These are phyloP conservation scores for Fomitopsis serialis DNA, from an alignment of 768 basidiomycete species.

Conservation along the genomic window DNA sequence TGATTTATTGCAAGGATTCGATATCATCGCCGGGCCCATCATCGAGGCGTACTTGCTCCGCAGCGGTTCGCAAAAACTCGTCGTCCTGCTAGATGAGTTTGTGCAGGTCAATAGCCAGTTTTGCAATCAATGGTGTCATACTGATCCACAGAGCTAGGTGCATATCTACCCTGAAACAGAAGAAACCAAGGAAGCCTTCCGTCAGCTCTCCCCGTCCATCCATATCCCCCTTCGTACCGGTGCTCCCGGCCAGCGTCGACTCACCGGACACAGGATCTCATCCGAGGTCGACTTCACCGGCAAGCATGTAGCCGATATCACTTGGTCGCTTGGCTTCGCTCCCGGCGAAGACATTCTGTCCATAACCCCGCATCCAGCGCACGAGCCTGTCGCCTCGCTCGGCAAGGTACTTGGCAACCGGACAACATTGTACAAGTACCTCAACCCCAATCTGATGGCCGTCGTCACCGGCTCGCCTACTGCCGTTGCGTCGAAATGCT, in stretches of 20 bases:
- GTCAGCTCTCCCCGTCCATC: constrained; percentile 37
- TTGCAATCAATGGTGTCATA: neutral
- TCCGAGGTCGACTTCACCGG: constrained; percentile 37
- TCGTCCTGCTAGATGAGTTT: constrained; percentile 71
- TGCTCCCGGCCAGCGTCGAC: constrained; percentile 33
- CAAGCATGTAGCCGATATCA: constrained; percentile 48
- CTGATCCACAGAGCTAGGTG: constrained; percentile 32
- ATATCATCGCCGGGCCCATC: constrained; percentile 53
- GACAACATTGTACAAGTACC: constrained; percentile 88
- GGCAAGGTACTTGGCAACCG: constrained; percentile 87
- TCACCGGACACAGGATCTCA: constrained; percentile 54
- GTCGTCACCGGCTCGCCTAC: constrained; percentile 47
- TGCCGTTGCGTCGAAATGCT: constrained; percentile 34
- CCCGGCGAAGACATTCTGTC: constrained; percentile 52
- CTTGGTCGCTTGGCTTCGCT: constrained; percentile 61
- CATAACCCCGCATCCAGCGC: constrained; percentile 38
- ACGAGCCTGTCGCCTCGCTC: constrained; percentile 62
- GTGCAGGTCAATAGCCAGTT: constrained; percentile 48
- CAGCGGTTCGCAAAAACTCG: constrained; percentile 35
- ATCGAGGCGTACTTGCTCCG: constrained; percentile 56
- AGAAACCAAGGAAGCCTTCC: constrained; percentile 38
- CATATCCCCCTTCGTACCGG: constrained; percentile 53
- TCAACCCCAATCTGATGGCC: constrained; percentile 75
- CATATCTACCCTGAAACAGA: constrained; percentile 64
- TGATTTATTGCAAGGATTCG: constrained; percentile 49